Conservation (phyloP, 2,329 filamentous ascomycete genomes). For the Arthroderma sp. region DNA sequence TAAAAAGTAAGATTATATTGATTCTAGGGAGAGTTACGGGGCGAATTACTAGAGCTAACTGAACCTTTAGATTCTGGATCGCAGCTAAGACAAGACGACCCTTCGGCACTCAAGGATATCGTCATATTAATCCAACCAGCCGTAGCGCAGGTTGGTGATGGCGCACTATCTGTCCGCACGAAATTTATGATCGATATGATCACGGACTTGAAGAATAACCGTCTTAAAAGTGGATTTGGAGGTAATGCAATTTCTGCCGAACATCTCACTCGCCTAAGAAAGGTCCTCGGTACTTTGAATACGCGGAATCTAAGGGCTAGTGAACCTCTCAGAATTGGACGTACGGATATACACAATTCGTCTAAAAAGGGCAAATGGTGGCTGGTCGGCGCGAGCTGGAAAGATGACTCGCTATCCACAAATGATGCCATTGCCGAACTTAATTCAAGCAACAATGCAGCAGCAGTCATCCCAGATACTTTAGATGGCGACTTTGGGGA, state of each 20-base stretch:
- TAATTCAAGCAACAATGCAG: conserved; percentile 14
- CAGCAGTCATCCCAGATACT: conserved; percentile 7
- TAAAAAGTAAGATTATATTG: conserved; percentile 43
- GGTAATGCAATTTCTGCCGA: conserved; percentile 64
- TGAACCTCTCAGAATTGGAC: conserved; percentile 68
- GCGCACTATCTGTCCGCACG: conserved; percentile 68
- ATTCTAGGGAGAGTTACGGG: neutral
- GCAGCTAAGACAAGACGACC: conserved; percentile 77
- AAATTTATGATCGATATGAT: conserved; percentile 98
- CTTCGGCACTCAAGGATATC: conserved; percentile 77
- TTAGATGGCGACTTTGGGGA: conserved; percentile 31
- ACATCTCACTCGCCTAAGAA: conserved; percentile 79
- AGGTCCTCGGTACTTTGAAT: conserved; percentile 68
- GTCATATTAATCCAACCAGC: conserved; percentile 64
- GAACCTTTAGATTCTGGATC: conserved; percentile 49
- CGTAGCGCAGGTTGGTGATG: conserved; percentile 52
- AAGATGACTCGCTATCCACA: conserved; percentile 16
- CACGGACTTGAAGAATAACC: conserved; percentile 87
- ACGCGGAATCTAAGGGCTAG: conserved; percentile 49
- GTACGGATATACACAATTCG: conserved; percentile 68
- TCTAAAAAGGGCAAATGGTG: conserved; percentile 95
- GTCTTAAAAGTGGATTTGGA: conserved; percentile 59
- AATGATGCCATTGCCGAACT: conserved; percentile 18
- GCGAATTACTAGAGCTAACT: conserved; percentile 8
- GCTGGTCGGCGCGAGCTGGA: conserved; percentile 92